phyloP scores from a whole-genome alignment of 352 stramenopile species.

The Chrysophaeum taylorii region DNA sequence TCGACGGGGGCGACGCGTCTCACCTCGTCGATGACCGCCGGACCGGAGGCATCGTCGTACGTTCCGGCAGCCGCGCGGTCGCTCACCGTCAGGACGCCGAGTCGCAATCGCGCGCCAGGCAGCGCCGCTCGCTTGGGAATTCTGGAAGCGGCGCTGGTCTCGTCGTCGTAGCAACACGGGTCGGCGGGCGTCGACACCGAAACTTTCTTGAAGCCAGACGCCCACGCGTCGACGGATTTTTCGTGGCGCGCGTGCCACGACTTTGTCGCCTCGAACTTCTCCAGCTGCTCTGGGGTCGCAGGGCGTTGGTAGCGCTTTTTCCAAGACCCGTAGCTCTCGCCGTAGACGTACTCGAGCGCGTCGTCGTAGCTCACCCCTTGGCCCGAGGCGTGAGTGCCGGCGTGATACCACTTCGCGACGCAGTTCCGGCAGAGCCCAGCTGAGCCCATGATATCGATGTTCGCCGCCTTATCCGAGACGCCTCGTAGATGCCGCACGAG shows the following conservation, averaged over 20 bases:
- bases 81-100: conserved; percentile 57
- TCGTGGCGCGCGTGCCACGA: conserved; percentile 46
- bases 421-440: conserved; percentile 63
- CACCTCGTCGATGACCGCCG: conserved; percentile 39
- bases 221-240: conserved; percentile 35
- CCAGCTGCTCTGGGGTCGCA: conserved; percentile 49
- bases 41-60: conserved; percentile 56
- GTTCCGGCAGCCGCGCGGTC: conserved; percentile 45
- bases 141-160: conserved; percentile 1
- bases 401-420: conserved; percentile 41
- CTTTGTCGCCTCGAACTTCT: conserved; percentile 46
- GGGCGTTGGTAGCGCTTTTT: conserved; percentile 51
- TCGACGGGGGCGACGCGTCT: conserved; percentile 15
- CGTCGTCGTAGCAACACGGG: conserved; percentile 55
- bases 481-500: conserved; percentile 48
- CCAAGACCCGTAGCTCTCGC: conserved; percentile 52
- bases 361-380: conserved; percentile 30
- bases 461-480: conserved; percentile 46
- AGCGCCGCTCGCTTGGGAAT: conserved; percentile 25
- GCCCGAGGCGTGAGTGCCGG: background rate
- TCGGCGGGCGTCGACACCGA: conserved; percentile 26
- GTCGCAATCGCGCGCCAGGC: conserved; percentile 23
- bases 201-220: conserved; percentile 19
- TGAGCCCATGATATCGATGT: conserved; percentile 61
- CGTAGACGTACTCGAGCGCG: conserved; percentile 52